These are phyloP conservation scores for Fusarium sp. DNA, from an alignment of 2,329 filamentous ascomycete species.

Conservation along the genomic window DNA sequence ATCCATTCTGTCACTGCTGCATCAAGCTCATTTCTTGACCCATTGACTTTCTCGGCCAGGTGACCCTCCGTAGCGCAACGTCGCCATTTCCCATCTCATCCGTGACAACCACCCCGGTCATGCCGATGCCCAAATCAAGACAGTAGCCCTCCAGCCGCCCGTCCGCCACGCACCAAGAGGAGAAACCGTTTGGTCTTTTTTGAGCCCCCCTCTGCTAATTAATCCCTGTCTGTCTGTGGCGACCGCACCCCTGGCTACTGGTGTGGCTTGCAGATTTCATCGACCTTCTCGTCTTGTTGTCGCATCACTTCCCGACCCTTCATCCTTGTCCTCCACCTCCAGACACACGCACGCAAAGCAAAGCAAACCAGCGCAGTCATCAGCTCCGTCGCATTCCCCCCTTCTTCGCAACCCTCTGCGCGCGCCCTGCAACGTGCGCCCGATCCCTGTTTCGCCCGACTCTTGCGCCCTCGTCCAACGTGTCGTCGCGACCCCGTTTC, in stretches of 20 bases:
- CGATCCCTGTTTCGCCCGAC: constrained; percentile 41
- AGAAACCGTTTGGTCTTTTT: constrained; percentile 24
- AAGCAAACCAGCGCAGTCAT: neutral
- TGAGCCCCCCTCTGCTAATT: constrained; percentile 6
- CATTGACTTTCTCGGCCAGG: constrained; percentile 14
- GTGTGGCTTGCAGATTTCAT: constrained; percentile 28
- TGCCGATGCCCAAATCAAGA: constrained; percentile 3
- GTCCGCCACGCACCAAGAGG: constrained; percentile 1
- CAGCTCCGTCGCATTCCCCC: neutral
- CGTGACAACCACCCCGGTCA: constrained; percentile 14
- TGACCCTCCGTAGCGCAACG: constrained; percentile 29
- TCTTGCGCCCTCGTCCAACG: constrained; percentile 40
- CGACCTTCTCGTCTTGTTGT: neutral
- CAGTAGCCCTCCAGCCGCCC: neutral
- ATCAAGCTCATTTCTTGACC: constrained; percentile 33
- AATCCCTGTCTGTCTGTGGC: constrained; percentile 28
- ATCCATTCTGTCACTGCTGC: constrained; percentile 9
- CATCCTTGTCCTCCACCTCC: constrained; percentile 2
- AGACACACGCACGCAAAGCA: neutral
- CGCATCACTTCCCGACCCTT: constrained; percentile 3
- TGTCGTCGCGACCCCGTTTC: constrained; percentile 20
- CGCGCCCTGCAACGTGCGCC: constrained; percentile 38
- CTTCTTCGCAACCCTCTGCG: constrained; percentile 1
- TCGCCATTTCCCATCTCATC: constrained; percentile 20
- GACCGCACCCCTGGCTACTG: constrained; percentile 25